Evolutionary conservation across 257 asterid genomes (phyloP).

Genomic region (Primulina huaijiensis): DNA sequence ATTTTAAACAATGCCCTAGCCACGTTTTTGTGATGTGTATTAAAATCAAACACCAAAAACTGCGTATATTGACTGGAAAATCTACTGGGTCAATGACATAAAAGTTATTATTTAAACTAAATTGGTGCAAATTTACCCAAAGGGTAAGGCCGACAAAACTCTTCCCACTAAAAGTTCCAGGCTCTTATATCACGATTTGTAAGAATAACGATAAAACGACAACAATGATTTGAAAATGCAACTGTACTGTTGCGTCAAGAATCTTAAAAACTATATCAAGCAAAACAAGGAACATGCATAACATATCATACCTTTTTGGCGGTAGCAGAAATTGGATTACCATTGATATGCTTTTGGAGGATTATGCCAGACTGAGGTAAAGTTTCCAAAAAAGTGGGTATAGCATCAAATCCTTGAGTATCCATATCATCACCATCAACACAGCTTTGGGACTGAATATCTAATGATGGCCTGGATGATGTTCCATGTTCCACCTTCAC

Average conservation of each 20-base stretch:
- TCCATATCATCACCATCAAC: slow-evolving; percentile 28
- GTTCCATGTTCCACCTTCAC: slow-evolving; percentile 30
- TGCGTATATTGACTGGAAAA: too few species aligned
- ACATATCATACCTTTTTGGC: slow-evolving; percentile 40
- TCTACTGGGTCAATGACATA: too few species aligned
- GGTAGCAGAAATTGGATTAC: slow-evolving; percentile 31
- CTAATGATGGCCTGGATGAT: slow-evolving; percentile 29
- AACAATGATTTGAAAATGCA: too few species aligned
- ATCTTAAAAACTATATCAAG: slow-evolving; percentile 16
- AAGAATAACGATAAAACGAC: too few species aligned
- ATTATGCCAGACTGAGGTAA: slow-evolving; percentile 31
- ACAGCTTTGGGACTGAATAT: slow-evolving; percentile 26
- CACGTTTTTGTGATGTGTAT: too few species aligned
- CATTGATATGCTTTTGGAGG: slow-evolving; percentile 38
- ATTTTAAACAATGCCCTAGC: too few species aligned
- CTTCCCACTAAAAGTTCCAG: too few species aligned
- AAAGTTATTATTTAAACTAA: too few species aligned
- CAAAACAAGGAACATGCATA: background rate
- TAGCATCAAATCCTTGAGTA: slow-evolving; percentile 25
- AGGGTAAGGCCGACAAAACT: too few species aligned
- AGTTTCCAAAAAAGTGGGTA: slow-evolving; percentile 28
- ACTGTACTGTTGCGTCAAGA: background rate
- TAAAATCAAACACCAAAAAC: too few species aligned
- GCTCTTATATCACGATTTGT: too few species aligned
- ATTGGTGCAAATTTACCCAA: too few species aligned